Percentiles rank a stretch among this genome's conserved stretches.
Conservation (phyloP, 2,329 filamentous ascomycete genomes). For the Colletotrichum higginsianum region DNA sequence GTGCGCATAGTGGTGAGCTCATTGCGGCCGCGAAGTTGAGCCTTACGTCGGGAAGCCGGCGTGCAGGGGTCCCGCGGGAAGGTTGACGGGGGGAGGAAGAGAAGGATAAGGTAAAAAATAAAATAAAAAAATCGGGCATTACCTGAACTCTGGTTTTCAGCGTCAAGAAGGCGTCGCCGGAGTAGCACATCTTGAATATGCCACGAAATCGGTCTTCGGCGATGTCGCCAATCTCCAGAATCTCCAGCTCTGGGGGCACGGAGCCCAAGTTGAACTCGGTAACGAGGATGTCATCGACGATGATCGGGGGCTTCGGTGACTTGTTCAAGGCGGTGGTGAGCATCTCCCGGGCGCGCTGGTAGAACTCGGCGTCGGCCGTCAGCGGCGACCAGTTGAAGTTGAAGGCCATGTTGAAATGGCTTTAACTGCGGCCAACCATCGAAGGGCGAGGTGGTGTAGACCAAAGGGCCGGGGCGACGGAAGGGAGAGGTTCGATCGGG, state of each 20-base stretch:
- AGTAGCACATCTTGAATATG: slow-evolving; percentile 99
- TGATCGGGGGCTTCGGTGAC: slow-evolving; percentile 96
- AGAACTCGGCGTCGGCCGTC: slow-evolving; percentile 93
- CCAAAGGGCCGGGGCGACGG: slow-evolving; percentile 27
- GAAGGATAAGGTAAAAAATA: slow-evolving; percentile 5
- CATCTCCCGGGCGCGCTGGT: slow-evolving; percentile 91
- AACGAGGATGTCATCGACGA: slow-evolving; percentile 98
- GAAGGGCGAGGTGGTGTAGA: slow-evolving; percentile 37
- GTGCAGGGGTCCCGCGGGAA: slow-evolving; percentile 18
- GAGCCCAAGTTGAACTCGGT: slow-evolving; percentile 97
- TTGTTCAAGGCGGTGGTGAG: slow-evolving; percentile 97
- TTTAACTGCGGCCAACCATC: slow-evolving; percentile 47
- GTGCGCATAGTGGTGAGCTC: slow-evolving; percentile 17
- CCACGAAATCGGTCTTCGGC: slow-evolving; percentile 97
- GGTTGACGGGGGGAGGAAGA: slow-evolving; percentile 21
- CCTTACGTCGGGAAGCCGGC: slow-evolving; percentile 13
- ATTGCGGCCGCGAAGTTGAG: slow-evolving; percentile 20
- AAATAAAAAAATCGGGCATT: slow-evolving; percentile 47
- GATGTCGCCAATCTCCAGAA: slow-evolving; percentile 96
- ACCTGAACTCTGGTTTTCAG: slow-evolving; percentile 95
- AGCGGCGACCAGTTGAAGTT: slow-evolving; percentile 99
- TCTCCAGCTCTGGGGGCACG: slow-evolving; percentile 94
- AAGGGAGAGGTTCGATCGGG: slow-evolving; percentile 19
- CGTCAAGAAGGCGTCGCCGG: slow-evolving; percentile 94
- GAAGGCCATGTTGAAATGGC: slow-evolving; percentile 89